Percentiles rank a stretch among this genome's conserved stretches.
These are phyloP conservation scores for Phaeotremella skinneri DNA, from an alignment of 768 basidiomycete species.

Conservation along the genomic window DNA sequence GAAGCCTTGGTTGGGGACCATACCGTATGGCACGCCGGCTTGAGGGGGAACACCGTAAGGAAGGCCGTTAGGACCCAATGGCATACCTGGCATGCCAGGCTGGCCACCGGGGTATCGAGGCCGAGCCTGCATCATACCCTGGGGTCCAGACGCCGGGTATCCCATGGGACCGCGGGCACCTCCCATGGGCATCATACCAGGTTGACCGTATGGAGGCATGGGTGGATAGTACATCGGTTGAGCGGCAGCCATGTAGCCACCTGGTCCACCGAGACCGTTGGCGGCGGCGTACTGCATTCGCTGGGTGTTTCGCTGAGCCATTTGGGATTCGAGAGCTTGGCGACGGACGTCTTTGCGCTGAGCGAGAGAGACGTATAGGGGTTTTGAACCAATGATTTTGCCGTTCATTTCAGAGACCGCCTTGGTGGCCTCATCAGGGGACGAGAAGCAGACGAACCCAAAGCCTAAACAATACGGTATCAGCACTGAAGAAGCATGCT, in stretches of 20 bases:
- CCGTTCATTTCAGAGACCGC: conserved; percentile 99
- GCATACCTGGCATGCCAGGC: conserved; percentile 66
- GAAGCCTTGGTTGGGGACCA: conserved; percentile 31
- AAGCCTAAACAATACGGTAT: conserved; percentile 60
- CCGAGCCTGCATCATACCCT: conserved; percentile 71
- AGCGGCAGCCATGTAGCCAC: conserved; percentile 68
- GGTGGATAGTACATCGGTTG: conserved; percentile 75
- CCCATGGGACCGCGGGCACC: conserved; percentile 63
- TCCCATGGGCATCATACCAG: conserved; percentile 56
- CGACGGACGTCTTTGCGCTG: conserved; percentile 97
- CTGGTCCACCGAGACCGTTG: conserved; percentile 66
- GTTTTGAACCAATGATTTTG: conserved; percentile 98
- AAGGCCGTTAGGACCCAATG: conserved; percentile 66
- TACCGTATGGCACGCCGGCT: conserved; percentile 21
- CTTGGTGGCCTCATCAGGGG: conserved; percentile 98
- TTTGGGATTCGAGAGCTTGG: conserved; percentile 97
- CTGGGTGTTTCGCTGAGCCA: conserved; percentile 89
- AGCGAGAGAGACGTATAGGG: conserved; percentile 96
- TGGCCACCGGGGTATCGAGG: conserved; percentile 56
- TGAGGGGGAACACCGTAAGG: conserved; percentile 33
- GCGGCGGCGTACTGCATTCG: conserved; percentile 93
- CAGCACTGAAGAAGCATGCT: conserved; percentile 2
- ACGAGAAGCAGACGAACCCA: conserved; percentile 98
- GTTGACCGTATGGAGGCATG: conserved; percentile 75
- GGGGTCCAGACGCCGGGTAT: conserved; percentile 59